A percentile compares a stretch with the other conserved stretches of the same genome.
phyloP scores from a whole-genome alignment of 768 basidiomycete genomes.

The Candolleomyces eurysporus region DNA sequence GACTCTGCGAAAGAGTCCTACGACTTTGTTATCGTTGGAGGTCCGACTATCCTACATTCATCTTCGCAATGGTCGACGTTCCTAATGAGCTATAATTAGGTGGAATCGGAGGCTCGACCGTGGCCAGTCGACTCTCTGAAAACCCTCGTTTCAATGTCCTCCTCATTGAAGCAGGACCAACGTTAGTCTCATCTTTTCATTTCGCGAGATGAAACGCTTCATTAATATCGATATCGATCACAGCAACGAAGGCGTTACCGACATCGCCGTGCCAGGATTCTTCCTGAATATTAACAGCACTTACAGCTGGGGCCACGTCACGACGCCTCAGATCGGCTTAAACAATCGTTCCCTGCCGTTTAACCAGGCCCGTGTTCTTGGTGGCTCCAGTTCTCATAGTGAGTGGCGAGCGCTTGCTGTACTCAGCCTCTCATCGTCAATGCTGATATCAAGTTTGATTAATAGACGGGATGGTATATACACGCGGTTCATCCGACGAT shows the following conservation, averaged over 20 bases:
- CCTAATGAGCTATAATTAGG: not conserved
- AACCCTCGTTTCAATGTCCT: conserved; percentile 4
- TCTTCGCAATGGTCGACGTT: not conserved
- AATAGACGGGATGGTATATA: not conserved
- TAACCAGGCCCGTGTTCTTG: not conserved
- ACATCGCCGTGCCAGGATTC: not conserved
- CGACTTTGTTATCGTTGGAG: conserved; percentile 11
- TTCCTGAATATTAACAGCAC: not conserved
- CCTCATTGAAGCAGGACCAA: conserved; percentile 14
- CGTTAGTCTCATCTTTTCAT: conserved; percentile 10
- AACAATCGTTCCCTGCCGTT: not conserved
- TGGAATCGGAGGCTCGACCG: conserved; percentile 9
- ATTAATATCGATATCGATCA: not conserved
- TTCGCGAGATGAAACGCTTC: not conserved
- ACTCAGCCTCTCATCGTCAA: no score
- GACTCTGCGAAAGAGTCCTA: not conserved
- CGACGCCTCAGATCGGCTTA: not conserved
- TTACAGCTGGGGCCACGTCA: not conserved
- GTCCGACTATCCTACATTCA: not conserved
- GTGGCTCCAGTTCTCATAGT: not conserved
- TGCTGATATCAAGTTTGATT: no score
- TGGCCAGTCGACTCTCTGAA: conserved; percentile 11
- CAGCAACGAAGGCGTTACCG: not conserved
- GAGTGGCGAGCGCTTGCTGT: not conserved
- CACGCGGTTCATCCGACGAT: not conserved